Evolutionary conservation across 495 filamentous ascomycete species (phyloP), one percentile per base, ranked within the genome.

Genomic region (Penicillium robsamsonii): DNA sequence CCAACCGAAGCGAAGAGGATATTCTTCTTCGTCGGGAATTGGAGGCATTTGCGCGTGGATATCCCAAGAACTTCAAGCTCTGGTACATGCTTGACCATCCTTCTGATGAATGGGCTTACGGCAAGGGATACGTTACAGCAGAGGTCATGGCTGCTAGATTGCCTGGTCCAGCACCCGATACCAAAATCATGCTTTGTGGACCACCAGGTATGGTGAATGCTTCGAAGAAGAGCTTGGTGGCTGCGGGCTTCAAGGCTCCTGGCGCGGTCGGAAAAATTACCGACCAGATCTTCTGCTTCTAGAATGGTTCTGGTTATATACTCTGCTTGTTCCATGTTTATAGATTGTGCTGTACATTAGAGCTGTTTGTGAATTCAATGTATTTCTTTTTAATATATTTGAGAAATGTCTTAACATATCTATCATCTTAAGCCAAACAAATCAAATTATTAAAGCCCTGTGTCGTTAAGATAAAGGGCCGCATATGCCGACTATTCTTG

Each of bases 11-110:
- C 10, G 67, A 73, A 45, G 58, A 58, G 15, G 71, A 75, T 53
- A 73, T 75, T 44, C 55, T 75, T 35, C 61, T 62, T 22, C 60
- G 75, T 6, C 50, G 60, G 1, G 73, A 82, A 52, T 67, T 81
- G 6, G 77, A 81, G 74, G 54, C 61, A 11, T 77, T 77, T 60
- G 73, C 68, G 4, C 33, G 50, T 31, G 50, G 53, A 17, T 74
- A 68, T 31, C 68, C 66, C 0, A 51, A 68, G 1, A 75, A 75
- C 38, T 63, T 82, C 35, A 67, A 61, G 57, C 62, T 79, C 12
- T 61, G 69, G 43, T 77, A 80, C 50, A 62, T 78, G 25, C 46
- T 82, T 11, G 68, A 71, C 27, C 50, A 68, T 18, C 61, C 73
- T 4, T 41, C 53, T 8, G 30, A 56, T 5, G 40, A 57, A n/a